A percentile compares a stretch with the other conserved stretches of the same genome.
These are phyloP conservation scores for Cryptococcus hybrid DNA, from an alignment of 1,284 basidiomycete species.

Conservation along the genomic window DNA sequence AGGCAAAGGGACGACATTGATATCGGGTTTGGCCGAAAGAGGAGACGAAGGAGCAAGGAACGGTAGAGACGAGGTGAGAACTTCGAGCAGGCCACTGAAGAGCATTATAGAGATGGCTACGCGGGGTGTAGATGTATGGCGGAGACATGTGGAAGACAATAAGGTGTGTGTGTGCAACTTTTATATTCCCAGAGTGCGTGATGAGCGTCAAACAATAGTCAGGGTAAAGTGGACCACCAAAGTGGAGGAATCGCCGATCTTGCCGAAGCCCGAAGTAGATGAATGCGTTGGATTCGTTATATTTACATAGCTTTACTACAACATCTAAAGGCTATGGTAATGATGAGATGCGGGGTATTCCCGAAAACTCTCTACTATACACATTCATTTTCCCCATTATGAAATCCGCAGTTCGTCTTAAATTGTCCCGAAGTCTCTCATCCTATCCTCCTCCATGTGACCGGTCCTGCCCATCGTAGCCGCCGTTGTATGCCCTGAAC, in stretches of 20 bases:
- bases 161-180: too few relatives aligned
- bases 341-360: background rate
- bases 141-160: background rate
- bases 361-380: too few relatives aligned
- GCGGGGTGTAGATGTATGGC: background rate
- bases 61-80: background rate
- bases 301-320: too few relatives aligned
- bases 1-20: conserved; percentile 1
- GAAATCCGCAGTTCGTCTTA: background rate
- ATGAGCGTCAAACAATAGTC: too few relatives aligned
- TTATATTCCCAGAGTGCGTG: background rate
- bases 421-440: conserved; percentile 19
- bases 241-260: too few relatives aligned
- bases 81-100: background rate
- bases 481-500: conserved; percentile 1
- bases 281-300: too few relatives aligned
- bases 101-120: background rate
- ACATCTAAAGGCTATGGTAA: too few relatives aligned
- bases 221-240: too few relatives aligned
- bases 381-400: too few relatives aligned
- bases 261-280: too few relatives aligned
- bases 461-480: background rate
- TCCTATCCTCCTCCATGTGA: conserved; percentile 2
- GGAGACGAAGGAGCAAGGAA: background rate
- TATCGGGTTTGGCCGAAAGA: background rate